phyloP scores from a whole-genome alignment of 768 basidiomycete genomes.

The Panaeolus cyanescens region DNA sequence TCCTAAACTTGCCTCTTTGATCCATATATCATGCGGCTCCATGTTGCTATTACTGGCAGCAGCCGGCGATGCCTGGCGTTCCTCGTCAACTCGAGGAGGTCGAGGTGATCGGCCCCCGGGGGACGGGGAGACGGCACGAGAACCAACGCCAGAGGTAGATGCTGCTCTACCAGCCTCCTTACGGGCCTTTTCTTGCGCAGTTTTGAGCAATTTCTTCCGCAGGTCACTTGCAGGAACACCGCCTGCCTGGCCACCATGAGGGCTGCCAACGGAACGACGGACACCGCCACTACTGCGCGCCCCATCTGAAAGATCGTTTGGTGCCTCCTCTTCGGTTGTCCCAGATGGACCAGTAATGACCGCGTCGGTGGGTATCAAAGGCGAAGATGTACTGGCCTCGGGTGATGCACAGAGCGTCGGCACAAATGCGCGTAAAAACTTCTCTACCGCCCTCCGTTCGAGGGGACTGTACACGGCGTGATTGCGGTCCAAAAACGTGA shows the following conservation, averaged over 20 bases:
- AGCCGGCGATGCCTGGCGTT: conserved; percentile 8
- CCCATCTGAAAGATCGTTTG: conserved; percentile 26
- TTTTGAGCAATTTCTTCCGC: conserved; percentile 78
- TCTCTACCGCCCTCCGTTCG: conserved; percentile 84
- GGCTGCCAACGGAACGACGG: conserved; percentile 48
- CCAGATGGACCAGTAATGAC: background rate
- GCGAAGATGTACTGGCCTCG: conserved; percentile 44
- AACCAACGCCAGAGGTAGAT: conserved; percentile 36
- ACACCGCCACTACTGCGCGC: conserved; percentile 40
- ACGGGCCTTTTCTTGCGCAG: conserved; percentile 60
- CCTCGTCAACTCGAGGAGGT: conserved; percentile 28
- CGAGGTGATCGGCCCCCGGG: conserved; percentile 34
- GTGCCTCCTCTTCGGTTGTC: conserved; percentile 39
- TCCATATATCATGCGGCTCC: conserved; percentile 57
- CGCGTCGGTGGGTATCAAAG: background rate
- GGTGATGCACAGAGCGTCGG: conserved; percentile 78
- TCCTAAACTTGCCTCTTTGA: conserved; percentile 46
- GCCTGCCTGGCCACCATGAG: conserved; percentile 38
- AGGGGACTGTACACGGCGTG: conserved; percentile 69
- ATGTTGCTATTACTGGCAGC: conserved; percentile 8
- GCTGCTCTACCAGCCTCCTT: conserved; percentile 23
- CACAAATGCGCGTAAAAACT: conserved; percentile 82
- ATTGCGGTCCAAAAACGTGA: conserved; percentile 89
- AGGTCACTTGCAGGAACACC: conserved; percentile 67
- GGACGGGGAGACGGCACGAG: conserved; percentile 43